phyloP scores from a whole-genome alignment of 331 rosid species.

The Acacia pycnantha region DNA sequence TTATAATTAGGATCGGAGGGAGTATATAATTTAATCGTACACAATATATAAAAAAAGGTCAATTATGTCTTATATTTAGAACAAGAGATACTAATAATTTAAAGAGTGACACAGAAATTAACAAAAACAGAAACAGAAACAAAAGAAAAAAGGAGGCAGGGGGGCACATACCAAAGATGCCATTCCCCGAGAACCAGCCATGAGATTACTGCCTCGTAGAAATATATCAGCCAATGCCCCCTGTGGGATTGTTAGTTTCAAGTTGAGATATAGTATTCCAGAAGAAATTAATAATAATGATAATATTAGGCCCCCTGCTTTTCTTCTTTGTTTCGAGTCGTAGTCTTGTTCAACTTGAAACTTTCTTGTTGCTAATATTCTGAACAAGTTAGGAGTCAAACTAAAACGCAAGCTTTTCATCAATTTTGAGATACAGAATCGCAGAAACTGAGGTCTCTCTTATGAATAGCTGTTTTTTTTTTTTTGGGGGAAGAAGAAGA shows the following conservation, averaged over 20 bases:
- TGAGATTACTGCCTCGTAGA: conserved; percentile 74
- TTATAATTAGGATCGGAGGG: no score
- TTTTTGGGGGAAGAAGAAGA: not conserved
- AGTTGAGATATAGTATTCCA: conserved; percentile 5
- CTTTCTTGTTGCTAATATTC: not conserved
- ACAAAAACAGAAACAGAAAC: not conserved
- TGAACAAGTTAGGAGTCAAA: conserved; percentile 10
- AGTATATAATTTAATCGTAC: no score
- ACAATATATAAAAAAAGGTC: no score
- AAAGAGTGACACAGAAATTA: not conserved
- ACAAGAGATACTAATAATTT: not conserved
- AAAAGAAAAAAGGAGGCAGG: not conserved
- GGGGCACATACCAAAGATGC: conserved; percentile 67
- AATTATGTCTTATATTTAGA: no score
- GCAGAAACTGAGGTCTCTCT: not conserved
- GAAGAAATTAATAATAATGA: not conserved
- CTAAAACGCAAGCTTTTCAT: not conserved
- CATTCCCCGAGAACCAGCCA: conserved; percentile 80
- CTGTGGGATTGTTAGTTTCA: conserved; percentile 36
- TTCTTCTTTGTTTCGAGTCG: not conserved
- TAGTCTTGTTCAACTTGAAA: conserved; percentile 19
- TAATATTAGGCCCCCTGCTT: not conserved
- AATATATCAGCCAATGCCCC: conserved; percentile 94
- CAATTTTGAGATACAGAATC: not conserved
- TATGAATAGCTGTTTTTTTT: not conserved